Conservation (phyloP, 176 grass and related monocot genomes). For the Otatea glauca region DNA sequence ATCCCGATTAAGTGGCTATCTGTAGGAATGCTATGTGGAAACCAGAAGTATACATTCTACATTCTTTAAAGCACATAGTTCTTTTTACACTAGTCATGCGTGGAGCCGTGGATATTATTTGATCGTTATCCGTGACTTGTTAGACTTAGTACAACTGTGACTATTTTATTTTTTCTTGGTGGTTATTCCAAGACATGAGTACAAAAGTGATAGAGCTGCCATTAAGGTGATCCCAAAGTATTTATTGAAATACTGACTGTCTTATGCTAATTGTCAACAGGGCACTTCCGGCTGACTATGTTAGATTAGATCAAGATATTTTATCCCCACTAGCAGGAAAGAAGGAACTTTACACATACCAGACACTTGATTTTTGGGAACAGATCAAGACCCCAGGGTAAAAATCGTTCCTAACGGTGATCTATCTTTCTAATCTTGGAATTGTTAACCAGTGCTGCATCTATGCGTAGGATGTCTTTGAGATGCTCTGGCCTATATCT, state of each 20-base stretch:
- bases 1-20: not conserved
- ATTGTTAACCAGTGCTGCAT: constrained; percentile 27
- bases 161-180: constrained; percentile 2
- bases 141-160: not conserved
- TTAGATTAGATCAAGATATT: constrained; percentile 99
- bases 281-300: constrained; percentile 88
- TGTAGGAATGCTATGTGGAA: not conserved
- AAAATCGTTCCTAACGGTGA: constrained; percentile 21
- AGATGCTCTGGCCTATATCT: constrained; percentile 94
- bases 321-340: constrained; percentile 96
- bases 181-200: not conserved
- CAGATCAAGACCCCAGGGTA: constrained; percentile 99
- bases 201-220: not conserved
- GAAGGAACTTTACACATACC: constrained; percentile 93
- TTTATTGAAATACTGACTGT: not conserved
- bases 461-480: constrained; percentile 86
- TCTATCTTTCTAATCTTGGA: constrained; percentile 27
- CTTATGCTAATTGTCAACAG: constrained; percentile 67
- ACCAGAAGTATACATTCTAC: not conserved
- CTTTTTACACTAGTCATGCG: not conserved
- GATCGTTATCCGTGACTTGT: not conserved
- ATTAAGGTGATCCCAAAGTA: constrained; percentile 2
- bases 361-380: constrained; percentile 98
- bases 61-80: not conserved
- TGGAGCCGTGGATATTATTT: not conserved